Base-by-base conservation (phyloP, 2,329 filamentous ascomycete species). In the Scleromitrula shiraiana region DNA sequence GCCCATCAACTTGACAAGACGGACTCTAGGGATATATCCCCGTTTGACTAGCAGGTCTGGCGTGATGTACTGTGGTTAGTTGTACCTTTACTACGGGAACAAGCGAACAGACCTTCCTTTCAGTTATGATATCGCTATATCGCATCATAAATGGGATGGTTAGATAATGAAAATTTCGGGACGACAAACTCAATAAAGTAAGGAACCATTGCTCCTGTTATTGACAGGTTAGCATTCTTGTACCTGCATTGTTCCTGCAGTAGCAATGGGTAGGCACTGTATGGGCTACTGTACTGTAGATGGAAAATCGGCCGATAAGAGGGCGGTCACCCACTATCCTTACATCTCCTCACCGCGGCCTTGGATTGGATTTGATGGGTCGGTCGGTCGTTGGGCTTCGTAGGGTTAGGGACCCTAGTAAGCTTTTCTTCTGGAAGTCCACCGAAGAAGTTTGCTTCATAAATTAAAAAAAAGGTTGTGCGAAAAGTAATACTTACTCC, bases 201-300 rank as follows among this genome's bases (percentile, higher is more conserved):
- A 15, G 33, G 19, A 30, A 19, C 9, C 23, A 22, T 32, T 15
- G 19, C 26, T 24, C 19, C 9, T 5, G 12, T 10, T 12, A 12
- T 53, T 33, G 19, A 26, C 22, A 19, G 36, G 30, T 17, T 22
- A 37, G 41, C 43, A 44, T 42, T 43, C 30, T 27, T 10, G 58
- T 61, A 56, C 59, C 59, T 60, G 58, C 59, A 59, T 58, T 36
- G 57, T 59, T 54, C 57, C 56, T 60, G 57, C 57, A 59, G 58
- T 41, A 55, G 46, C 33, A 39, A 29, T 29, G 14, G 7, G 15
- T 3, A 14, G 24, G 23, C 24, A n/a, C n/a, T n/a, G n/a, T n/a
- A n/a, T n/a, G n/a, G n/a, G n/a, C n/a, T n/a, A n/a, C n/a, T n/a
- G n/a, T 22, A 23, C 35, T 32, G 23, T 12, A 27, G 10, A 42